Evolutionary conservation across 176 grass and related monocot species (phyloP).

Genomic region (Urochloa ruziziensis): DNA sequence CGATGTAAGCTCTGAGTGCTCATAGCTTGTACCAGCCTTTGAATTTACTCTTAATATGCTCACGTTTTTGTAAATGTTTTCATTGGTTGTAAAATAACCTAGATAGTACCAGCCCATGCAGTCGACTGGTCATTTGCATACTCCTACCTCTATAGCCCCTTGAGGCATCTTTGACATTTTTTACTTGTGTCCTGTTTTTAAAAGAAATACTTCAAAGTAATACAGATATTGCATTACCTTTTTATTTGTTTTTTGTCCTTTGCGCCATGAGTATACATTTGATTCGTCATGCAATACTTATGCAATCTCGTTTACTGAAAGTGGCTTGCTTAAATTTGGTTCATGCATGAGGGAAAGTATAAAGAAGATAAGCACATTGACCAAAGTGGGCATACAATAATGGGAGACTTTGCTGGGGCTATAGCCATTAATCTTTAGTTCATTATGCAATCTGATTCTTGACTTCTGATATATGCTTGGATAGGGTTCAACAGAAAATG

Average conservation of each 20-base stretch:
- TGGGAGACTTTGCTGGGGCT: background rate
- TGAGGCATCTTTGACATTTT: background rate
- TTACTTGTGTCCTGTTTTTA: background rate
- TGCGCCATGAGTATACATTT: background rate
- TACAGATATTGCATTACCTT: background rate
- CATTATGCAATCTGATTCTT: conserved; percentile 23
- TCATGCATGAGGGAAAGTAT: background rate
- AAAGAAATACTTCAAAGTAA: background rate
- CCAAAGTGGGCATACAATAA: background rate
- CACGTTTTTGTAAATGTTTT: conserved; percentile 7
- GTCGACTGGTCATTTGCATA: conserved; percentile 1
- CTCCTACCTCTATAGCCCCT: background rate
- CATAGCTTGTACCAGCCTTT: conserved; percentile 12
- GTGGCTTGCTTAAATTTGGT: conserved; percentile 12
- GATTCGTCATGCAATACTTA: background rate
- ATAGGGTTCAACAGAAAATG: conserved; percentile 67
- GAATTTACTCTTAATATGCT: background rate
- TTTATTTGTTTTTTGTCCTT: conserved; percentile 5
- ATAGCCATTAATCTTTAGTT: conserved; percentile 8
- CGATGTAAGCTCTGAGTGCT: conserved; percentile 56
- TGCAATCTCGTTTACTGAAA: conserved; percentile 6
- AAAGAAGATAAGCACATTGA: background rate
- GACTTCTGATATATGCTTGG: conserved; percentile 14
- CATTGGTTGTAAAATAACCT: background rate
- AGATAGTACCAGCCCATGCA: background rate